These are phyloP conservation scores for Porphyridium purpureum DNA, from an alignment of 23 red algal species.

Conservation along the genomic window DNA sequence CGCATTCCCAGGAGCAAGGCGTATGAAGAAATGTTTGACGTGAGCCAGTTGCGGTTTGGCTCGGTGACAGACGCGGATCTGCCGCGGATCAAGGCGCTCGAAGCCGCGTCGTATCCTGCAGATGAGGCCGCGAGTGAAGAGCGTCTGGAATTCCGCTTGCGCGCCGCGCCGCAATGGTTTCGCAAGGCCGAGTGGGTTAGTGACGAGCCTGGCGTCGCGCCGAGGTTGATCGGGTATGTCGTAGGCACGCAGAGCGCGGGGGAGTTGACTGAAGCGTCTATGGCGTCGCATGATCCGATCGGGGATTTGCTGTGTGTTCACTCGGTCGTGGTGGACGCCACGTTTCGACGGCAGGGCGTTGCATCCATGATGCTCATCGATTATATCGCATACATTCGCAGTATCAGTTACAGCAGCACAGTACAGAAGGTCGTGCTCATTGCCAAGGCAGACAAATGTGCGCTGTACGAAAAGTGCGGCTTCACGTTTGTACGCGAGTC, in stretches of 20 bases:
- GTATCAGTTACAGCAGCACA: neutral
- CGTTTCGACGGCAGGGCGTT: neutral
- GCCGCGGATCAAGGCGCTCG: conserved; percentile 1
- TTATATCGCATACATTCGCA: neutral
- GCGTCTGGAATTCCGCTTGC: neutral
- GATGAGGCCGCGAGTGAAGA: conserved; percentile 3
- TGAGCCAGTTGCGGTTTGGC: too few species aligned
- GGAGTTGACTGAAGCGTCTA: neutral
- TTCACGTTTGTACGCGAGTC: neutral
- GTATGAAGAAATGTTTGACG: too few species aligned
- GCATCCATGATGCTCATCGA: neutral
- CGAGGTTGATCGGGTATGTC: conserved; percentile 4
- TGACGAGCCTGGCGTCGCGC: too few species aligned
- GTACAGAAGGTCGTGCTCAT: neutral
- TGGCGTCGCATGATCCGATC: neutral
- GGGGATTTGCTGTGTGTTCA: conserved; percentile 3
- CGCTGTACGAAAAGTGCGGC: neutral
- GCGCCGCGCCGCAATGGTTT: neutral
- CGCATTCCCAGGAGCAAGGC: too few species aligned
- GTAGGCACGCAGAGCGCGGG: neutral
- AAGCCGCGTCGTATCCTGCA: neutral
- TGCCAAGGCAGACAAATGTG: neutral
- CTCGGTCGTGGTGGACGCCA: conserved; percentile 2
- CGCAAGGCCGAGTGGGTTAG: too few species aligned
- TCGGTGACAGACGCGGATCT: too few species aligned